Evolutionary conservation across 1,139 yeast genomes (phyloP), one percentile per base, ranked within the genome.

Genomic region (Hyphopichia khmerensis): DNA sequence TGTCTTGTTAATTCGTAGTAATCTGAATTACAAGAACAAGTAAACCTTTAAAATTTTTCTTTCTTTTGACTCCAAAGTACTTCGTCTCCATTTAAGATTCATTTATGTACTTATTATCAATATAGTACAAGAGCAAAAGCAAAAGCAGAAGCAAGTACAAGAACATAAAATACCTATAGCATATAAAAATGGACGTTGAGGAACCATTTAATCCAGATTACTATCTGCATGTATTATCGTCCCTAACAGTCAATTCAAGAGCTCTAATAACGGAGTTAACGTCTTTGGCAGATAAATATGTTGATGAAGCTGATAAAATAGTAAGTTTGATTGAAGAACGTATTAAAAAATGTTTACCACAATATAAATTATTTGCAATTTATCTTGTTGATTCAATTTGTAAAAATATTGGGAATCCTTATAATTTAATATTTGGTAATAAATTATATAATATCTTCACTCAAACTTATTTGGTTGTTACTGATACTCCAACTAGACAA

Each of bases 351-450:
- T 64, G 71, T 40, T 55, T 69, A 16, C 77, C 77, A 15, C 67
- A 67, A 42, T 62, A 69, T 48, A 72, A 72, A 51, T 56, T 73
- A 30, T 64, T 50, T 46, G 57, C 68, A 15, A 59, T 73, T 40
- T 73, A 73, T 49, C 53, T 72, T 37, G 50, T 73, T 53, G 78
- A 73, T 53, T 66, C 72, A 33, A 69, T 73, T 18, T 61, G 70
- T 50, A 72, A 72, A 50, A 70, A 64, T 52, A 60, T 72, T 35
- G 77, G 77, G 13, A 69, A 66, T 44, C 78, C 79, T 4, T 73
- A 71, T 52, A 70, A 69, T 48, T 48, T 68, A 34, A 50, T 71
- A 36, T 70, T 72, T 50, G 65, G 69, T 30, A 48, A 56, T 27
- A 61, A 63, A 43, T 50, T 73, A 39, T 69, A 60, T 54, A 57